Percentiles rank a stretch among this genome's conserved stretches.
Evolutionary conservation across 2,329 filamentous ascomycete species (phyloP).

Genomic region (Zymoseptoria ardabiliae): DNA sequence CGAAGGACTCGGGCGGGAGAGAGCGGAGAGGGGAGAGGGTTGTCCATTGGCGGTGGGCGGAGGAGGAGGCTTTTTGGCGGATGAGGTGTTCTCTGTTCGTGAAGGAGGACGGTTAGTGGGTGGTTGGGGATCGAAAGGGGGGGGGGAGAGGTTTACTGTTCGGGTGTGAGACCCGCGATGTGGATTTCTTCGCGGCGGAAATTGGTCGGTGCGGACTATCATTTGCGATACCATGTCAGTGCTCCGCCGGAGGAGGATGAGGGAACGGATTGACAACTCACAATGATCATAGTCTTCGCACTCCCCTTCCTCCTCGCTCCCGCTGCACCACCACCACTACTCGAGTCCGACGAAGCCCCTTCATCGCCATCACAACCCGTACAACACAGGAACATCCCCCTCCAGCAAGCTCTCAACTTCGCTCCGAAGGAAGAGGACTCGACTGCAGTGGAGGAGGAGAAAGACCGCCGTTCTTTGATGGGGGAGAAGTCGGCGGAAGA

Average conservation of each 20-base stretch:
- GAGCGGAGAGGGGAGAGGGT: conserved; percentile 26
- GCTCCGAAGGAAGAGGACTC: neutral
- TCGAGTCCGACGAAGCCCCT: neutral
- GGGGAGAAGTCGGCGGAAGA: neutral
- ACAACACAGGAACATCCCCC: neutral
- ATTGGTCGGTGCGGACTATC: conserved; percentile 27
- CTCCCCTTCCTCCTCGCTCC: neutral
- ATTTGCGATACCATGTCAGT: neutral
- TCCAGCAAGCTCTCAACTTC: neutral
- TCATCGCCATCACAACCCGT: neutral
- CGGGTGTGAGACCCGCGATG: conserved; percentile 24
- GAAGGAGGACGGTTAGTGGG: neutral
- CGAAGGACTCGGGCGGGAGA: conserved; percentile 24
- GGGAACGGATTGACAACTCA: neutral
- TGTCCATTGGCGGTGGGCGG: conserved; percentile 24
- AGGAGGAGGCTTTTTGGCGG: conserved; percentile 26
- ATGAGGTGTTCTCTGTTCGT: conserved; percentile 19
- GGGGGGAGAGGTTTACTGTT: conserved; percentile 19
- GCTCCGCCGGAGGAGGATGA: neutral
- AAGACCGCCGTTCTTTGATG: neutral
- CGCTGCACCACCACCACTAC: neutral
- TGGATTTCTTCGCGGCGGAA: conserved; percentile 29
- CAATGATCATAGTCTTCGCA: neutral
- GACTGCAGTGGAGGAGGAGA: neutral
- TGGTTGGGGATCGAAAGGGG: neutral